Base-by-base conservation (phyloP, 2,329 filamentous ascomycete species). In the Trichophaea hybrida region DNA sequence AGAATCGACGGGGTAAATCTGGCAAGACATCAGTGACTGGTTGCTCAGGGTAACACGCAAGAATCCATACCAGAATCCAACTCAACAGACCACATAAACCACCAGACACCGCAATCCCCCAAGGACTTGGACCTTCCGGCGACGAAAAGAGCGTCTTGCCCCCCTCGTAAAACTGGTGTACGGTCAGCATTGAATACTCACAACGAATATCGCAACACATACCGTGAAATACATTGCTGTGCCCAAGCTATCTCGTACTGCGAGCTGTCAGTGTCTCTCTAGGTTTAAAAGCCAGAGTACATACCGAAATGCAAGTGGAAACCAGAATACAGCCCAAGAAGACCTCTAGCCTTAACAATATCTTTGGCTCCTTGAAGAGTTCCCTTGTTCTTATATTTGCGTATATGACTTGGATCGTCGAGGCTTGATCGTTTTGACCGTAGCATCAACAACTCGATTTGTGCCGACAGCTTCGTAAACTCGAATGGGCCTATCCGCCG, bases 391-490 rank as follows among this genome's bases (percentile, higher is more conserved):
- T 67, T 60, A 49, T 65, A 66, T 37, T 65, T 62, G 24, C 35
- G 51, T 40, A 63, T 55, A 70, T 69, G 55, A 77, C 77, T 65
- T 78, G 81, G 67, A 76, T 80, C 65, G 78, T 76, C 24, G 74
- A 72, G 58, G 73, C 61, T 61, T 15, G 53, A 58, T 52, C 60
- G 59, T 17, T 59, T 55, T 24, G 59, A 60, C 15, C 63, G 63
- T 15, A 84, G 84, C 74, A 90, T 80, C 61, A 91, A 75, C 8
- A 89, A 85, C 1, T 88, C 89, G 17, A 93, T 85, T 71, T 94
- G 88, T 13, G 88, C 86, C 71, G 85, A 90, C 61, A 93, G 77
- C 72, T 94, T 94, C n/a, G 86, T 90, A 71, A 94, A 78, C 72
- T 94, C 88, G 70, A 94, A 94, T 1, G 88, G 88, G 69, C 82